phyloP scores from a whole-genome alignment of 2,329 filamentous ascomycete genomes.

The Aspergillus jensenii region DNA sequence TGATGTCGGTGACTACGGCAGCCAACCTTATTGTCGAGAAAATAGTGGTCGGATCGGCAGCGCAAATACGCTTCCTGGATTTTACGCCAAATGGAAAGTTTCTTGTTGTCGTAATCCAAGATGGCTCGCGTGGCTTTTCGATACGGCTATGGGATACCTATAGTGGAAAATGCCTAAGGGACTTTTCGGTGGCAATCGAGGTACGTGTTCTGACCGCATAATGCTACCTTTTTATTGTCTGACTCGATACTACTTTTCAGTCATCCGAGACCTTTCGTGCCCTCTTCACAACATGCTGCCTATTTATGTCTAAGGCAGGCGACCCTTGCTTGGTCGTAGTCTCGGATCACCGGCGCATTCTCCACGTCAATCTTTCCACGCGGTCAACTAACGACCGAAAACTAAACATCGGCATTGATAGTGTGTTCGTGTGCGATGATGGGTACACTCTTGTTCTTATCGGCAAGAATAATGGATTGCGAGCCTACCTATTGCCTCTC shows the following conservation, averaged over 20 bases:
- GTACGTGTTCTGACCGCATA: background rate
- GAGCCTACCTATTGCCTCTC: slow-evolving; percentile 3
- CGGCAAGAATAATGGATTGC: slow-evolving; percentile 1
- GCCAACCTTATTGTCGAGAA: slow-evolving; percentile 9
- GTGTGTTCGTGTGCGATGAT: slow-evolving; percentile 4
- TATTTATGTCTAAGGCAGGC: background rate
- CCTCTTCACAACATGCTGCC: slow-evolving; percentile 1
- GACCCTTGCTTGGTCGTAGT: slow-evolving; percentile 3
- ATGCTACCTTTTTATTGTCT: background rate
- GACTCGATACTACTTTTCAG: background rate
- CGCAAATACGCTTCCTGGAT: slow-evolving; percentile 9
- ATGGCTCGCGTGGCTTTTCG: background rate
- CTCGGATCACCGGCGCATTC: slow-evolving; percentile 1
- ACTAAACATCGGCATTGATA: background rate
- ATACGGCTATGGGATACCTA: slow-evolving; percentile 15
- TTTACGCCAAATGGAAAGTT: slow-evolving; percentile 14
- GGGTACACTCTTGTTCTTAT: background rate
- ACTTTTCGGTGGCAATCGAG: slow-evolving; percentile 2
- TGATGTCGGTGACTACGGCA: background rate
- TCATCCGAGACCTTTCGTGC: background rate
- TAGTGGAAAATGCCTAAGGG: slow-evolving; percentile 3
- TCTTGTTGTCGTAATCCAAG: slow-evolving; percentile 12
- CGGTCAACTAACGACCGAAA: background rate
- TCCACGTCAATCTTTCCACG: background rate
- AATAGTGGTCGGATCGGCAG: background rate